phyloP scores from a whole-genome alignment of 1,284 basidiomycete genomes.

The Ustilago hordei region DNA sequence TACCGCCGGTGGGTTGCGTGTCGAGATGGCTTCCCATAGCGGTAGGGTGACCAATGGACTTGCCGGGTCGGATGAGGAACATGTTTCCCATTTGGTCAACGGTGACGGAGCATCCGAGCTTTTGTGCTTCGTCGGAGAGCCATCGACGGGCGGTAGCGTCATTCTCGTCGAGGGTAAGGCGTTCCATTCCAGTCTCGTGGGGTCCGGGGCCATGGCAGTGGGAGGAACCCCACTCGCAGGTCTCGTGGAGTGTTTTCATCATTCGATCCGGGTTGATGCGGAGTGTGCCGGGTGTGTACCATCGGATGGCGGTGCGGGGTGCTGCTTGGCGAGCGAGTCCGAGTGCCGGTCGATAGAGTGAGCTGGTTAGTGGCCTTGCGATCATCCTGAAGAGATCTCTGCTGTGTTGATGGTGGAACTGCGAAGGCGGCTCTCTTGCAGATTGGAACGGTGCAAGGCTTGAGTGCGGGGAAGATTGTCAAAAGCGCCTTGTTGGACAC shows the following conservation, averaged over 20 bases:
- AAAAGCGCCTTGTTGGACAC: conserved; percentile 17
- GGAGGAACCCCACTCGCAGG: conserved; percentile 61
- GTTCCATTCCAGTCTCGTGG: conserved; percentile 40
- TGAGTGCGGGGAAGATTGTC: background rate
- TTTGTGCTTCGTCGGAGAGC: conserved; percentile 59
- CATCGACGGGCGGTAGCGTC: conserved; percentile 65
- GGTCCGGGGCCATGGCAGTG: conserved; percentile 32
- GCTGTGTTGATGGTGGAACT: background rate
- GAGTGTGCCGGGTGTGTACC: conserved; percentile 30
- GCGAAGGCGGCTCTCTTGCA: background rate
- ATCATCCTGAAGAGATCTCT: background rate
- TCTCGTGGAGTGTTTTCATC: conserved; percentile 64
- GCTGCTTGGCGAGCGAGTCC: background rate
- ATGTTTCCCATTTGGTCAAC: conserved; percentile 67
- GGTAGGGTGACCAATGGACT: conserved; percentile 18
- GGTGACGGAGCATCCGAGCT: conserved; percentile 63
- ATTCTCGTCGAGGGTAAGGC: conserved; percentile 63
- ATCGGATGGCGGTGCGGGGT: conserved; percentile 5
- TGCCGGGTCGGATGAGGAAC: conserved; percentile 60
- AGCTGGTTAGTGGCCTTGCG: background rate
- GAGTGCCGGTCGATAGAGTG: background rate
- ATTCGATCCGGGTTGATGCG: conserved; percentile 57
- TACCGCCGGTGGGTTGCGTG: conserved; percentile 43
- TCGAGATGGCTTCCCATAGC: conserved; percentile 49
- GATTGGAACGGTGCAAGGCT: background rate